phyloP scores from a whole-genome alignment of 169 alveolate genomes.

The Plasmodium knowlesi region DNA sequence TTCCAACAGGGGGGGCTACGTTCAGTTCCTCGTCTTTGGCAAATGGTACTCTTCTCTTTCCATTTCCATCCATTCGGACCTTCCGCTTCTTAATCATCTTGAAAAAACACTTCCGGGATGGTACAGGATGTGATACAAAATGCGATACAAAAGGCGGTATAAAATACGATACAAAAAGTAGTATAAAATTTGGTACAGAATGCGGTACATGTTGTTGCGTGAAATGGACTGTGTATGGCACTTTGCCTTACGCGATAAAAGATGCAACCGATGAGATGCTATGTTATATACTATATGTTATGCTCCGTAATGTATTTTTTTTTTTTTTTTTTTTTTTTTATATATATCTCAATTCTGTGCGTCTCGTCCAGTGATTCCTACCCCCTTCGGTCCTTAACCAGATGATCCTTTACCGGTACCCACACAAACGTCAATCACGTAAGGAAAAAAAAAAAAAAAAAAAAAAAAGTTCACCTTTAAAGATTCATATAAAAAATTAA shows the following conservation, averaged over 20 bases:
- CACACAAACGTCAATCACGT: not conserved
- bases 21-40: slow-evolving; percentile 46
- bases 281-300: too few relatives aligned
- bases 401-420: not conserved
- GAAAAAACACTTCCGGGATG: not conserved
- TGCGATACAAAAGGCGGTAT: not conserved
- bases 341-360: not conserved
- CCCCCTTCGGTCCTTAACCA: not conserved
- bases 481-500: not conserved
- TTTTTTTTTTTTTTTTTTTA: too few relatives aligned
- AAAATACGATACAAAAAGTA: not conserved
- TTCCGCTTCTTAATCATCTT: slow-evolving; percentile 53
- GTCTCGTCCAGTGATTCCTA: not conserved
- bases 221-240: not conserved
- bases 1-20: not conserved
- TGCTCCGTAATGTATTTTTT: not conserved
- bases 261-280: not conserved
- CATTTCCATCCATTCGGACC: not conserved
- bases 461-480: not conserved
- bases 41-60: slow-evolving; percentile 24
- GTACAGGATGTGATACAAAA: not conserved
- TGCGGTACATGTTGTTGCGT: not conserved
- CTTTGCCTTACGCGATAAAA: too few relatives aligned
- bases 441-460: not conserved
- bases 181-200: not conserved